These are phyloP conservation scores for Elsinoe arachidis DNA, from an alignment of 2,329 filamentous ascomycete genomes.

Conservation along the genomic window DNA sequence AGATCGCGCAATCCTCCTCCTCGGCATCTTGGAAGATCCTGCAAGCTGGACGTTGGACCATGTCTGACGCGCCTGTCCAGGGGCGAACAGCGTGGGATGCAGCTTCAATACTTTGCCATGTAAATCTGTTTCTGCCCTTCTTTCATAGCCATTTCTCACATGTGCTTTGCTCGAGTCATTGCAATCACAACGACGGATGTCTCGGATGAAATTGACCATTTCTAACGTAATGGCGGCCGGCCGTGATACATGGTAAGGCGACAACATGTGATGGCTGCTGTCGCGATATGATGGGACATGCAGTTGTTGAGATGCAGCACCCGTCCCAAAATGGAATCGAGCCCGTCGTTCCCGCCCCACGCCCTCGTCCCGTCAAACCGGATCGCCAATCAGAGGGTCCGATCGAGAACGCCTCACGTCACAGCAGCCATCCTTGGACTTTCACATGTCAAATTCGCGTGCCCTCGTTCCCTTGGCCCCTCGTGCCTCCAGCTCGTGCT, in stretches of 20 bases:
- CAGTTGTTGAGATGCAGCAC: slow-evolving; percentile 10
- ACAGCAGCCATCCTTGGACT: not conserved
- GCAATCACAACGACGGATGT: not conserved
- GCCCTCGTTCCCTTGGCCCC: not conserved
- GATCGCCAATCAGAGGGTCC: not conserved
- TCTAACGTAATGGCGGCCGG: no score
- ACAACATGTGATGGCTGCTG: not conserved
- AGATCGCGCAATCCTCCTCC: not conserved
- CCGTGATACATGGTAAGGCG: not conserved
- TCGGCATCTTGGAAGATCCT: not conserved
- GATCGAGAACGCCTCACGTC: not conserved
- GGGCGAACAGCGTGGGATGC: slow-evolving; percentile 1
- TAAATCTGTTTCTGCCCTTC: not conserved
- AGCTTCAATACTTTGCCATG: not conserved
- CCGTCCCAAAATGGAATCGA: not conserved
- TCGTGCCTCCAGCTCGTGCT: not conserved
- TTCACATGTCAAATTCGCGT: slow-evolving; percentile 10
- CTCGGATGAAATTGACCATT: not conserved
- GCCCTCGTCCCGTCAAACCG: slow-evolving; percentile 1
- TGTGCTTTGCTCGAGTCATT: not conserved
- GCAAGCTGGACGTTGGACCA: not conserved
- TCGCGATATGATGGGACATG: not conserved
- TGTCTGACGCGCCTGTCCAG: not conserved
- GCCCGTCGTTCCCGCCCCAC: slow-evolving; percentile 7
- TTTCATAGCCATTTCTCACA: not conserved